Base-by-base conservation (phyloP, 306 rosid species). In the Aeschynomene evenia region DNA sequence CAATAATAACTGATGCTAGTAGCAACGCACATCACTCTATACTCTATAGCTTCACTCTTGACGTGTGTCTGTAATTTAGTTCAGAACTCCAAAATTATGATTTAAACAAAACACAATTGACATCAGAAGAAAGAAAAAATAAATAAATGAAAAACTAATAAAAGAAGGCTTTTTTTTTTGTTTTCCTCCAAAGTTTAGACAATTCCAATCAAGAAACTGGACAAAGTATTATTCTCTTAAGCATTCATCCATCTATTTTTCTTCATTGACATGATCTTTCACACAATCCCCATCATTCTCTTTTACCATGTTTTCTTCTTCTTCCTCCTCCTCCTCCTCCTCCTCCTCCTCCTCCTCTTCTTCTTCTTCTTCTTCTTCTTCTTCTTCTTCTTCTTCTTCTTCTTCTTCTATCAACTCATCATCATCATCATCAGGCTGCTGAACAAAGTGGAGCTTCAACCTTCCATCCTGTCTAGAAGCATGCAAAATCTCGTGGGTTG, bases 381-480 rank as follows among this genome's bases (percentile, higher is more conserved):
- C 75, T 2, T 68, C 84, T 0, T 70, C 82, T 0, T 65, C 70
- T 0, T 70, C 65, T 2, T 61, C 87, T 0, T 81, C 80, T 15
- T 60, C 60, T 9, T 63, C 85, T 18, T 74, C 84, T 7, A 42
- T 37, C 50, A 63, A 36, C 43, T 82, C 86, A 4, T 87, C 80
- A 1, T 84, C 69, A 11, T 84, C 83, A 10, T 80, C 86, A 3
- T 87, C 79, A 2, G 83, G 66, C 9, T 85, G 85, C 9, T 80
- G 88, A 82, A 88, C 79, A 66, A 90, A 85, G 55, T 85, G 85
- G 55, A 93, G 83, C 85, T 83, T 93, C 68, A 93, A 71, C 50
- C 98, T 89, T 37, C 96, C 98, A 46, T 90, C 88, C 71, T 93
- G 96, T 65, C 98, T 86, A 73, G 36, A 82, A 58, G 98, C 96